phyloP scores from a whole-genome alignment of 805 yeast genomes.

The Candida cerambycidarum region DNA sequence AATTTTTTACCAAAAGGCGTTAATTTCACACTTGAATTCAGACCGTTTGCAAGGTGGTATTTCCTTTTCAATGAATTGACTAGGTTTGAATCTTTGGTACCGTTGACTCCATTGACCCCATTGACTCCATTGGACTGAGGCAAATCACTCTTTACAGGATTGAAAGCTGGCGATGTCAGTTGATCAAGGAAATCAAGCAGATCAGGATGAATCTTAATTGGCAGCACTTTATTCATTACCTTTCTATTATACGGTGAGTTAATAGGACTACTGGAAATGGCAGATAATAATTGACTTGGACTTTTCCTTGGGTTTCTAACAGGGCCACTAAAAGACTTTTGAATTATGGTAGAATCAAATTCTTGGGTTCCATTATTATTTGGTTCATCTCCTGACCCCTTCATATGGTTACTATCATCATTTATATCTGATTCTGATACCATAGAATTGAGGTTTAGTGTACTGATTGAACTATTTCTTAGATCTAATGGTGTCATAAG shows the following conservation, averaged over 20 bases:
- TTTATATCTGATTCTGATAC: background rate
- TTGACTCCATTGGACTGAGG: background rate
- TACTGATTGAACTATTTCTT: background rate
- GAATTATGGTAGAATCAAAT: constrained; percentile 13
- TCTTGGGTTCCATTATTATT: background rate
- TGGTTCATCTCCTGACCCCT: background rate
- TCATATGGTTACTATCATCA: background rate
- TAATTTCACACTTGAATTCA: background rate
- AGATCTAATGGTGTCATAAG: background rate
- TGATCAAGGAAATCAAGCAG: background rate
- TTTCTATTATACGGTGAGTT: background rate
- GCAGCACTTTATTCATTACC: constrained; percentile 1
- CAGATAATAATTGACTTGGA: too few species aligned
- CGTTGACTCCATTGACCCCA: too few species aligned
- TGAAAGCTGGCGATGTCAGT: background rate
- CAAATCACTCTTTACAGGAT: too few species aligned
- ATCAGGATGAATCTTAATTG: background rate
- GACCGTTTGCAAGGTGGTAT: too few species aligned
- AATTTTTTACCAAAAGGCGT: background rate
- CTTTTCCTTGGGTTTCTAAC: background rate
- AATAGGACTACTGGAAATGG: too few species aligned
- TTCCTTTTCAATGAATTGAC: too few species aligned
- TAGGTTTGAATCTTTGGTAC: too few species aligned
- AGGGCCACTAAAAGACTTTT: constrained; percentile 6
- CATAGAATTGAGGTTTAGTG: background rate